Evolutionary conservation across 176 grass and related monocot species (phyloP).

Genomic region (Carex cristatella): DNA sequence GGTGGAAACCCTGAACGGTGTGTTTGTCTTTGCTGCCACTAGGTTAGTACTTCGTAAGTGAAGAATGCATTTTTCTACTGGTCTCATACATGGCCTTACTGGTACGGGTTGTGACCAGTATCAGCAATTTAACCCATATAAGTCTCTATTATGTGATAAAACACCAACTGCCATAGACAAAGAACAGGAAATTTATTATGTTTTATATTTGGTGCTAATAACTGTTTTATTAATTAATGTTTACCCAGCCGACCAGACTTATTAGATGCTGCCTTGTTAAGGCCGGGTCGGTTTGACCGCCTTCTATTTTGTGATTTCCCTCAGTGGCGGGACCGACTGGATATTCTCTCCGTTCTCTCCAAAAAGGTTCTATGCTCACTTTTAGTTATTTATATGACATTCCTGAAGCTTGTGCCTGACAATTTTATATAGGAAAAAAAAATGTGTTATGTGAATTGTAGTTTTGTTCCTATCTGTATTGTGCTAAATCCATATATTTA

Average conservation of each 20-base stretch:
- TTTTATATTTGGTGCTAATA: background rate
- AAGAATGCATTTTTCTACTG: background rate
- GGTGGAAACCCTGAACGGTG: conserved; percentile 84
- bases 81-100: background rate
- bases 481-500: background rate
- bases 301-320: conserved; percentile 93
- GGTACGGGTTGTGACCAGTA: background rate
- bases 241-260: conserved; percentile 71
- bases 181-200: background rate
- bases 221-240: conserved; percentile 12
- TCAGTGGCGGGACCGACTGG: conserved; percentile 57
- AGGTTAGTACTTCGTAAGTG: conserved; percentile 44
- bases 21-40: conserved; percentile 97
- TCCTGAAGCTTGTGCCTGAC: background rate
- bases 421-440: background rate
- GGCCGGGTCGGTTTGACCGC: conserved; percentile 90
- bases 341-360: conserved; percentile 85
- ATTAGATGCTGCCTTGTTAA: conserved; percentile 86
- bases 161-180: background rate
- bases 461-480: background rate
- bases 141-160: background rate
- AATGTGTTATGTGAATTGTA: background rate
- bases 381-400: background rate
- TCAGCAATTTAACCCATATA: background rate
- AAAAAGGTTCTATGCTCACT: conserved; percentile 37